A percentile compares a stretch with the other conserved stretches of the same genome.
These are phyloP conservation scores for Sphaerulina musiva DNA, from an alignment of 2,329 filamentous ascomycete species.

Conservation along the genomic window DNA sequence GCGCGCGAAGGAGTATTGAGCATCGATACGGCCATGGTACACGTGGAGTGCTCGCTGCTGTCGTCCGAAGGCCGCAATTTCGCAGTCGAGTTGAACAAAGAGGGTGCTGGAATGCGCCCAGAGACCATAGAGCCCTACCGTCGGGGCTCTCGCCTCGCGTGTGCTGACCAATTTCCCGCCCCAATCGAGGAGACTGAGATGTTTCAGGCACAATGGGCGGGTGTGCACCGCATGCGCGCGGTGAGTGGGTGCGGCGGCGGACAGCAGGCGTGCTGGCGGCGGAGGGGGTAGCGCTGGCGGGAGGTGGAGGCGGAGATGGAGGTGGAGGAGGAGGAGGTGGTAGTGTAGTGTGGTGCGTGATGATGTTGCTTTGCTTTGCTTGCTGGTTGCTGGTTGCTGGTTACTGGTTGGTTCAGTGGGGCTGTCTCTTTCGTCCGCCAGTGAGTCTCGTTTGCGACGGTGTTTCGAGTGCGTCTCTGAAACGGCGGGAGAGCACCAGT, in stretches of 20 bases:
- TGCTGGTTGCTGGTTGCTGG: too few relatives aligned
- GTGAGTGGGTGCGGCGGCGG: not conserved
- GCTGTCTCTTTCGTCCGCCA: not conserved
- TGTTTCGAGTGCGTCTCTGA: not conserved
- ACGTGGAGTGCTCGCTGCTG: not conserved
- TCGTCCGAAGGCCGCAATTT: slow-evolving; percentile 12
- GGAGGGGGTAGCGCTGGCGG: not conserved
- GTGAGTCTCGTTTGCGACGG: not conserved
- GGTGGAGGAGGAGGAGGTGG: not conserved
- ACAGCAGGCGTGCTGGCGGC: not conserved
- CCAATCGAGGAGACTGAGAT: not conserved
- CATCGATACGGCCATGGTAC: slow-evolving; percentile 50
- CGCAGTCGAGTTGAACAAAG: slow-evolving; percentile 17
- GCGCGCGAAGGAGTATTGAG: slow-evolving; percentile 60
- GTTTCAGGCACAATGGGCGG: not conserved
- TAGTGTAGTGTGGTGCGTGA: not conserved
- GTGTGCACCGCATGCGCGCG: not conserved
- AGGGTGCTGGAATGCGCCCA: slow-evolving; percentile 13
- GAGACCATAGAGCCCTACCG: slow-evolving; percentile 5
- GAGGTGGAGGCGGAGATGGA: not conserved
- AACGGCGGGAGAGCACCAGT: not conserved
- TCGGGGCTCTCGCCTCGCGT: not conserved
- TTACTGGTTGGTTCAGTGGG: too few relatives aligned
- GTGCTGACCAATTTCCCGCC: not conserved
- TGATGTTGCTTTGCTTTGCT: too few relatives aligned